phyloP scores from a whole-genome alignment of 164 flowering plant genomes.

The Vitis rotundifolia region DNA sequence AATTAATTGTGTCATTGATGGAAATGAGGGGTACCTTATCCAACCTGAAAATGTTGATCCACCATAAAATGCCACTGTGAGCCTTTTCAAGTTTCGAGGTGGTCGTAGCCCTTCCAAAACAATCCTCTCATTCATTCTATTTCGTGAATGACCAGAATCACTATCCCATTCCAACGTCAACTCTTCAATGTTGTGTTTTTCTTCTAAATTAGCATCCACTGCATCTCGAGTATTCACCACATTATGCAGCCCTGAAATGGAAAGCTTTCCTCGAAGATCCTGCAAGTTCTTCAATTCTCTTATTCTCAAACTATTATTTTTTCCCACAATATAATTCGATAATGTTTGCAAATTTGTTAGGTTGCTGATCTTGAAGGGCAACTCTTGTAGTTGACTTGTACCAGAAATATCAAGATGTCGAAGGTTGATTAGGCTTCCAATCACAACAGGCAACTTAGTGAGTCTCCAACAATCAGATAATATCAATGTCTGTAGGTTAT shows the following conservation, averaged over 20 bases:
- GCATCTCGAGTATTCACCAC: neutral
- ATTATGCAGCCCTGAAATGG: neutral
- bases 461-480: neutral
- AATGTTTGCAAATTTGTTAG: neutral
- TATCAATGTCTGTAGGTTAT: neutral
- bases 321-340: neutral
- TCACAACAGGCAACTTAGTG: neutral
- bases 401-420: neutral
- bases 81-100: too few relatives aligned
- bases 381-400: neutral
- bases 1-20: too few relatives aligned
- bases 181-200: neutral
- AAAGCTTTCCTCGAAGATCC: neutral
- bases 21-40: too few relatives aligned
- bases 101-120: too few relatives aligned
- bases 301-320: neutral
- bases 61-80: too few relatives aligned
- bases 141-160: too few relatives aligned
- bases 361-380: neutral
- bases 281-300: neutral
- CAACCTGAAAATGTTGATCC: too few relatives aligned
- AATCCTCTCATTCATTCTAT: too few relatives aligned
- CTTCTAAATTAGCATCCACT: neutral
- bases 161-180: too few relatives aligned
- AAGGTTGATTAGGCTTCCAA: neutral